Conservation (phyloP, 352 stramenopile species). For the Plasmopara viticola region DNA sequence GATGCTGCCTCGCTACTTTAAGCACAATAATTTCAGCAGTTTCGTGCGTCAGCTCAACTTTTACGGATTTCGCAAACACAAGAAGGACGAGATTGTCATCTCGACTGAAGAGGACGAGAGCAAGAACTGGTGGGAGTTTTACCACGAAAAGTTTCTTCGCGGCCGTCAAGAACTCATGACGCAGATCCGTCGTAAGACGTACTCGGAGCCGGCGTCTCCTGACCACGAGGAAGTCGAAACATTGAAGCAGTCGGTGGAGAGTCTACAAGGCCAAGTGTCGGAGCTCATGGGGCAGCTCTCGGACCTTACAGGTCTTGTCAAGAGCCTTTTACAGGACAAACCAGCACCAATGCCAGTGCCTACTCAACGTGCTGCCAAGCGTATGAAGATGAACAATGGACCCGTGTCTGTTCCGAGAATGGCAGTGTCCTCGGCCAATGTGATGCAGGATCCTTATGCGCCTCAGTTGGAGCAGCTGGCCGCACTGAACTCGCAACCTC, state of each 20-base stretch:
- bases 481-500: constrained; percentile 10
- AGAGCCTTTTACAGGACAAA: constrained; percentile 64
- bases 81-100: constrained; percentile 87
- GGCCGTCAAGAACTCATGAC: constrained; percentile 80
- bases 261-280: constrained; percentile 62
- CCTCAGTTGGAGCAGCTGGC: constrained; percentile 21
- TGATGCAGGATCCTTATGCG: constrained; percentile 17
- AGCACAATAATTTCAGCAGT: constrained; percentile 92
- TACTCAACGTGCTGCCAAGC: constrained; percentile 34
- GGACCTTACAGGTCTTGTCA: constrained; percentile 66
- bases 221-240: constrained; percentile 75
- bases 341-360: constrained; percentile 7
- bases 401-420: constrained; percentile 8
- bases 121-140: constrained; percentile 90
- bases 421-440: constrained; percentile 10
- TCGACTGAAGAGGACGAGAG: constrained; percentile 64
- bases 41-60: constrained; percentile 93
- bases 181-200: constrained; percentile 85
- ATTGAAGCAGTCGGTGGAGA: constrained; percentile 68
- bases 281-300: constrained; percentile 74
- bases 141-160: constrained; percentile 87
- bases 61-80: constrained; percentile 92
- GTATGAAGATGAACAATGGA: constrained; percentile 27
- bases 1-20: constrained; percentile 91
- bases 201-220: constrained; percentile 70